Evolutionary conservation across 371 early-diverging fungal species (phyloP).

Genomic region (Paraphysoderma sedebokerense): DNA sequence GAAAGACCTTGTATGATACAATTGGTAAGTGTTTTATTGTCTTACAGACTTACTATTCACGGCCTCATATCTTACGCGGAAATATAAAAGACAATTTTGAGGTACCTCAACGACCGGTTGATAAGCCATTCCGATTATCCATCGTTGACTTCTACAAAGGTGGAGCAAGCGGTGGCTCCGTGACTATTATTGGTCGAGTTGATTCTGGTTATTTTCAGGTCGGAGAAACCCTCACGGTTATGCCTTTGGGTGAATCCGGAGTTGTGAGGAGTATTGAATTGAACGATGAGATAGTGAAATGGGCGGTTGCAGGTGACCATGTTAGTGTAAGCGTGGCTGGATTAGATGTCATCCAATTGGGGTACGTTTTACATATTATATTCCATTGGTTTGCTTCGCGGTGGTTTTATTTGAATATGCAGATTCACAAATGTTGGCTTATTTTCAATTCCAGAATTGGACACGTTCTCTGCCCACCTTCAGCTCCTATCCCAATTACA

Average conservation of each 20-base stretch:
- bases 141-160: slow-evolving; percentile 77
- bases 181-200: slow-evolving; percentile 69
- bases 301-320: slow-evolving; percentile 90
- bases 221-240: slow-evolving; percentile 60
- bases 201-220: slow-evolving; percentile 70
- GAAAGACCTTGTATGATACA: slow-evolving; percentile 38
- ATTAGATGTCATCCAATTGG: slow-evolving; percentile 58
- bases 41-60: slow-evolving; percentile 5
- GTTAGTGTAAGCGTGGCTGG: slow-evolving; percentile 55
- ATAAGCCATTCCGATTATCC: slow-evolving; percentile 63
- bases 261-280: slow-evolving; percentile 66
- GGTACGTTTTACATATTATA: slow-evolving; percentile 17
- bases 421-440: not conserved
- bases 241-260: slow-evolving; percentile 64
- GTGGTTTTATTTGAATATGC: not conserved
- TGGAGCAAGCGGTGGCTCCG: slow-evolving; percentile 31
- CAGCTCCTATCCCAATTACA: slow-evolving; percentile 48
- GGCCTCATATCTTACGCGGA: slow-evolving; percentile 18
- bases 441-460: slow-evolving; percentile 31
- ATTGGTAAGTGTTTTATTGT: slow-evolving; percentile 26
- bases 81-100: slow-evolving; percentile 42
- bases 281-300: slow-evolving; percentile 44
- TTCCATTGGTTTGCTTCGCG: not conserved
- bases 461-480: slow-evolving; percentile 52
- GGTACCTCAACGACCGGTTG: slow-evolving; percentile 50